Evolutionary conservation across 2,329 filamentous ascomycete species (phyloP).

Genomic region (Trichoderma endophyticum): DNA sequence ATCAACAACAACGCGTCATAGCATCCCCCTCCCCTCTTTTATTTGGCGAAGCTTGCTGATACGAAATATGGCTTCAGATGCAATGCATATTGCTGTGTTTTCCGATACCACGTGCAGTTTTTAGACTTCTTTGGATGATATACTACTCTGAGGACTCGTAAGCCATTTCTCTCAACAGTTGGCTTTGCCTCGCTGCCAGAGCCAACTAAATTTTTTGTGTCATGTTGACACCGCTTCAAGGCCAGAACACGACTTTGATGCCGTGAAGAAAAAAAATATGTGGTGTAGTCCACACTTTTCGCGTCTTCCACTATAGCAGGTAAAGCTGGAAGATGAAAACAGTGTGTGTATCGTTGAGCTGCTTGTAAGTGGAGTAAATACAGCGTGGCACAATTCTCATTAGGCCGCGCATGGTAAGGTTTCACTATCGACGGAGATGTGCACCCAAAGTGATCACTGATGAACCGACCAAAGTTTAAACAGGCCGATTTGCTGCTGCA

Average conservation of each 20-base stretch:
- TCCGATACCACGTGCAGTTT: not conserved
- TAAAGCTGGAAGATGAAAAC: not conserved
- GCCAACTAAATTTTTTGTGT: not conserved
- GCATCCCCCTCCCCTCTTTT: not conserved
- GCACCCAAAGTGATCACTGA: not conserved
- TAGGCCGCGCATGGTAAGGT: slow-evolving; percentile 4
- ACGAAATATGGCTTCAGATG: not conserved
- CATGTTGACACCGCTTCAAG: not conserved
- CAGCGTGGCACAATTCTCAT: not conserved
- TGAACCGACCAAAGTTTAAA: not conserved
- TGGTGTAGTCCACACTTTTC: not conserved
- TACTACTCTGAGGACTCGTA: not conserved
- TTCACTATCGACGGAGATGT: slow-evolving; percentile 9
- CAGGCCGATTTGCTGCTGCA: not conserved
- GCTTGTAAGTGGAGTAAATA: not conserved
- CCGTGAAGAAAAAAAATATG: not conserved
- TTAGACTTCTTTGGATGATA: not conserved
- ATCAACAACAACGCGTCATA: not conserved
- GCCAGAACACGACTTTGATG: not conserved
- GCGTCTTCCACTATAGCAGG: not conserved
- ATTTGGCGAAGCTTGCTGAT: not conserved
- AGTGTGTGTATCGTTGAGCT: not conserved
- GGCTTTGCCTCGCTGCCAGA: not conserved
- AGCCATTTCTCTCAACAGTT: too few species aligned
- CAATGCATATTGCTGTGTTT: not conserved